Percentiles rank a stretch among this genome's conserved stretches.
Conservation (phyloP, 345 rosid genomes). For the Punica granatum region DNA sequence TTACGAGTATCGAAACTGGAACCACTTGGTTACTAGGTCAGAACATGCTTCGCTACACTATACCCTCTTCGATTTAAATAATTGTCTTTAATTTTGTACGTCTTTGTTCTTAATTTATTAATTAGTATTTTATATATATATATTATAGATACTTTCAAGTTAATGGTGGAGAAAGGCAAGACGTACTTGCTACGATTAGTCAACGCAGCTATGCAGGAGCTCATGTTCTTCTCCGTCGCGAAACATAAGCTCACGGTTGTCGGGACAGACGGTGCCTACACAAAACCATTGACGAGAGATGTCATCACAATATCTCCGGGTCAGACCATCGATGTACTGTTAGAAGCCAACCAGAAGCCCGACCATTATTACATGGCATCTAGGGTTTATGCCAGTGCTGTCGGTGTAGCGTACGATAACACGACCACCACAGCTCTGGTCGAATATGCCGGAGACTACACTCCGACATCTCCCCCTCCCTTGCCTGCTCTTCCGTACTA, state of each 20-base stretch:
- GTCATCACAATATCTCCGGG: conserved; percentile 24
- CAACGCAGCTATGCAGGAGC: conserved; percentile 27
- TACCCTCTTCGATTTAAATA: no score
- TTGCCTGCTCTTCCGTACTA: conserved; percentile 18
- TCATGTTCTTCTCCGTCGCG: conserved; percentile 26
- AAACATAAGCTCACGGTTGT: conserved; percentile 23
- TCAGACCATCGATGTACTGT: conserved; percentile 28
- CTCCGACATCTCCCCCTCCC: conserved; percentile 9
- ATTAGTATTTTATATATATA: background rate
- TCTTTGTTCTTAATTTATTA: no score
- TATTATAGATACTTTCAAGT: conserved; percentile 12
- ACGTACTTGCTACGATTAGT: conserved; percentile 28
- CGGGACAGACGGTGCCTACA: conserved; percentile 27
- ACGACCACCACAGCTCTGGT: conserved; percentile 15
- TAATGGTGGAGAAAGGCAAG: conserved; percentile 25
- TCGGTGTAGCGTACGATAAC: conserved; percentile 8
- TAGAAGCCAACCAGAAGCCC: conserved; percentile 17
- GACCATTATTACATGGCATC: conserved; percentile 20
- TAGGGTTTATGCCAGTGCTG: conserved; percentile 5
- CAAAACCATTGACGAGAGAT: conserved; percentile 16
- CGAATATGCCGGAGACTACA: conserved; percentile 14
- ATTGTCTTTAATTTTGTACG: no score
- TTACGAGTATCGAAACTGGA: no score
- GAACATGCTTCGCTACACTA: no score
- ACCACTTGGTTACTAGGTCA: no score